Evolutionary conservation across 345 rosid species (phyloP).

Genomic region (Arabidopsis suecica): DNA sequence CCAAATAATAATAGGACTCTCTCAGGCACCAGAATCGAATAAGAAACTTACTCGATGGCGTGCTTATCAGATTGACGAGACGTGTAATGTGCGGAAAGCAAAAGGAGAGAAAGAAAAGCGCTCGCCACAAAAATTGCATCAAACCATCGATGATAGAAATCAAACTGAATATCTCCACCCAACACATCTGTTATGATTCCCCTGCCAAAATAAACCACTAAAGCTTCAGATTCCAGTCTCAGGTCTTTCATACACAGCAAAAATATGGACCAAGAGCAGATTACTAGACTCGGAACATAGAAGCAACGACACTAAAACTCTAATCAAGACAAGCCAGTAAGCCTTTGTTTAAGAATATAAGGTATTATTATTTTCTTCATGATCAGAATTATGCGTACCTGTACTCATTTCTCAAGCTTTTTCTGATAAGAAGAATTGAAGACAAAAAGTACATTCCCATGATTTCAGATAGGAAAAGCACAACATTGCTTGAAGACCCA

Average conservation of each 20-base stretch:
- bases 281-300: not conserved
- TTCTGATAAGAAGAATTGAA: constrained; percentile 86
- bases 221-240: not conserved
- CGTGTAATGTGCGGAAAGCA: constrained; percentile 88
- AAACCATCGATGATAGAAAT: constrained; percentile 90
- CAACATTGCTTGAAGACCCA: constrained; percentile 94
- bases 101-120: constrained; percentile 83
- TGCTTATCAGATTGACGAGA: constrained; percentile 90
- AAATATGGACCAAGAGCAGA: not conserved
- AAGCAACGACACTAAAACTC: not conserved
- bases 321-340: not conserved
- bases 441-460: constrained; percentile 97
- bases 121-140: constrained; percentile 94
- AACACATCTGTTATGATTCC: constrained; percentile 80
- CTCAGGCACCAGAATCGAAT: not conserved
- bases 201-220: constrained; percentile 48
- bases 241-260: not conserved
- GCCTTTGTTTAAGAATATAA: not conserved
- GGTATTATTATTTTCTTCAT: not conserved
- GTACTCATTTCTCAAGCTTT: constrained; percentile 87
- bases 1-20: constrained; percentile 11
- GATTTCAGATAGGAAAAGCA: constrained; percentile 86
- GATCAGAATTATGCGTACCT: constrained; percentile 49
- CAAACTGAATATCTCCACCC: constrained; percentile 94
- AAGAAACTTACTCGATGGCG: constrained; percentile 69